These are phyloP conservation scores for Coniochaeta sp. DNA, from an alignment of 2,329 filamentous ascomycete genomes.

Conservation along the genomic window DNA sequence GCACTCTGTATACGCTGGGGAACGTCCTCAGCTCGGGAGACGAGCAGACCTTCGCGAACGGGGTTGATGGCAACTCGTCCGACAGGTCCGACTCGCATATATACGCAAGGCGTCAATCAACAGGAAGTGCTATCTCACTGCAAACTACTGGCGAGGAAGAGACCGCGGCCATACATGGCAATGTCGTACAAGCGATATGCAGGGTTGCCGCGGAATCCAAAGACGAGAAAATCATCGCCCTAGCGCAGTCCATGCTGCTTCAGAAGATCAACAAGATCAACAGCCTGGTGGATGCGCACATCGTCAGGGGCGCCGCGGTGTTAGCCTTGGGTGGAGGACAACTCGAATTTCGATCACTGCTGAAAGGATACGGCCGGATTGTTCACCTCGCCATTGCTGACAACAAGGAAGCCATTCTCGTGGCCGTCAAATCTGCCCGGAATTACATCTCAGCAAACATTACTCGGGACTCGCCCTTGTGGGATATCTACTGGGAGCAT, in stretches of 20 bases:
- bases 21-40: slow-evolving; percentile 79
- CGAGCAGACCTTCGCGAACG: slow-evolving; percentile 46
- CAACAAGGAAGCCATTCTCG: slow-evolving; percentile 58
- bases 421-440: slow-evolving; percentile 75
- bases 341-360: slow-evolving; percentile 75
- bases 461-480: slow-evolving; percentile 64
- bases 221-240: slow-evolving; percentile 85
- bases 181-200: slow-evolving; percentile 89
- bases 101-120: slow-evolving; percentile 50
- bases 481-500: slow-evolving; percentile 76
- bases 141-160: slow-evolving; percentile 72
- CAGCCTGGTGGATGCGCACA: slow-evolving; percentile 70
- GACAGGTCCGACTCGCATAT: slow-evolving; percentile 34
- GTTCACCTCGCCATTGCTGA: slow-evolving; percentile 66
- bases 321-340: slow-evolving; percentile 71
- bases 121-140: slow-evolving; percentile 74
- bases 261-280: slow-evolving; percentile 90
- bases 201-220: slow-evolving; percentile 75
- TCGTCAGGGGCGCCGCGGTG: slow-evolving; percentile 74
- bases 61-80: slow-evolving; percentile 34
- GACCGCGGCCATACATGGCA: slow-evolving; percentile 67
- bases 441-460: slow-evolving; percentile 68
- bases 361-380: slow-evolving; percentile 76
- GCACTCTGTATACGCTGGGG: slow-evolving; percentile 91
- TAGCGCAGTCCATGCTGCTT: slow-evolving; percentile 92